Percentiles rank a stretch among this genome's conserved stretches.
phyloP scores from a whole-genome alignment of 148 eudicot species.

The Camellia lanceoleosa region DNA sequence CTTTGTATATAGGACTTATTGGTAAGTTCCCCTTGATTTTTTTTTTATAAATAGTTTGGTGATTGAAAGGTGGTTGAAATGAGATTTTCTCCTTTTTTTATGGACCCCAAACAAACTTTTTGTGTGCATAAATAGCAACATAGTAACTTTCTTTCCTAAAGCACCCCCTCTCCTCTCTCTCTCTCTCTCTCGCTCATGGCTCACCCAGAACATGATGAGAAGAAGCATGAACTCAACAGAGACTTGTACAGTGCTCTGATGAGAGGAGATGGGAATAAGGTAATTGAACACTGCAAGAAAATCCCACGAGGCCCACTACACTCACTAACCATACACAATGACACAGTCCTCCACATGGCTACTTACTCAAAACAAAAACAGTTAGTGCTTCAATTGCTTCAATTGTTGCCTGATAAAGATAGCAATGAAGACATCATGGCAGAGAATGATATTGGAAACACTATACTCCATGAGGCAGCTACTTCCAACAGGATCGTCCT shows the following conservation, averaged over 20 bases:
- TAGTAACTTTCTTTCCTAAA: no score
- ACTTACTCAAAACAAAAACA: not conserved
- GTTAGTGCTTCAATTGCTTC: not conserved
- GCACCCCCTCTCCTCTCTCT: not conserved
- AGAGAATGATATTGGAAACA: not conserved
- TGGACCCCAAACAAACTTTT: no score
- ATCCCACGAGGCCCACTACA: slow-evolving; percentile 13
- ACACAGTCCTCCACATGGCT: not conserved
- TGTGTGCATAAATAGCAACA: no score
- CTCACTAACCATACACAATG: not conserved
- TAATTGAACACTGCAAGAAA: slow-evolving; percentile 1
- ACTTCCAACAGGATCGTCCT: not conserved
- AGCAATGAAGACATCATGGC: not conserved
- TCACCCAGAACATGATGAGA: not conserved
- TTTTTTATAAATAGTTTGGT: no score
- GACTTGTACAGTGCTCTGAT: not conserved
- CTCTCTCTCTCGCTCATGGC: not conserved
- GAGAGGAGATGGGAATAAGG: not conserved
- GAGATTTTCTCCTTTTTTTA: no score
- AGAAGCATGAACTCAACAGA: not conserved
- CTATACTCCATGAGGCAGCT: slow-evolving; percentile 18
- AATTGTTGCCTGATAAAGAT: not conserved
- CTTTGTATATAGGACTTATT: no score
- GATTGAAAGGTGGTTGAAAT: no score
- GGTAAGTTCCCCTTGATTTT: no score